Base-by-base conservation (phyloP, 1,139 yeast genomes). In the Kurtzmaniella quercitrusa region DNA sequence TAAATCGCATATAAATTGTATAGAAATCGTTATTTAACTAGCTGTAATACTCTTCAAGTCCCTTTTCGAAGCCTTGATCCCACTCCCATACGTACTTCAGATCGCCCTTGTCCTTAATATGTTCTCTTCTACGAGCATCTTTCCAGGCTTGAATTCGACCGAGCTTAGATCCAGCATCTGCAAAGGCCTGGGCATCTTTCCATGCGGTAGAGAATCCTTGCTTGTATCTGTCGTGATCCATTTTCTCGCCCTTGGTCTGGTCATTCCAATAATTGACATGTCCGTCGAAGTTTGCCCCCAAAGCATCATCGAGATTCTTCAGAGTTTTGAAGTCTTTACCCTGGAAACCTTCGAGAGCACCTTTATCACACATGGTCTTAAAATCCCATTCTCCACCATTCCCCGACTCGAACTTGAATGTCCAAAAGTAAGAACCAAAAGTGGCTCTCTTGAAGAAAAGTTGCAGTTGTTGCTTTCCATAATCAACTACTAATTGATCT, bases 371-470 rank as follows among this genome's bases (percentile, higher is more conserved):
- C 93, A 87, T 87, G 39, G 90, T 88, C 38, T 77, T 74, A 62
- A 88, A 83, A 45, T 93, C 97, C 98, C 98, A 91, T 65, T 89
- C 96, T 10, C 97, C 98, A 36, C 97, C 97, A 56, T 84, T 85
- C 2, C 97, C 97, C 45, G 81, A 75, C 58, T 85, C 80, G 58
- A 91, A 91, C 63, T 88, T 89, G 61, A 68, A 86, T 1, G 96
- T 88, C 98, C 98, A 93, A 64, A 93, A 93, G 62, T 76, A 91
- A 43, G 78, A 73, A 0, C 97, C 97, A 44, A 80, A 75, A 5
- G 71, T 62, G 1, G 91, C 82, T 40, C 85, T 65, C 38, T 74
- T 56, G 10, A 58, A 55, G 53, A 85, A 77, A 3, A 77, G 50
- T 2, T 63, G 58, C 3, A 60, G 54, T 57, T 82, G 79, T 27